Evolutionary conservation across 2,329 filamentous ascomycete species (phyloP), one percentile per base, ranked within the genome.

Genomic region (Colletotrichum sp.): DNA sequence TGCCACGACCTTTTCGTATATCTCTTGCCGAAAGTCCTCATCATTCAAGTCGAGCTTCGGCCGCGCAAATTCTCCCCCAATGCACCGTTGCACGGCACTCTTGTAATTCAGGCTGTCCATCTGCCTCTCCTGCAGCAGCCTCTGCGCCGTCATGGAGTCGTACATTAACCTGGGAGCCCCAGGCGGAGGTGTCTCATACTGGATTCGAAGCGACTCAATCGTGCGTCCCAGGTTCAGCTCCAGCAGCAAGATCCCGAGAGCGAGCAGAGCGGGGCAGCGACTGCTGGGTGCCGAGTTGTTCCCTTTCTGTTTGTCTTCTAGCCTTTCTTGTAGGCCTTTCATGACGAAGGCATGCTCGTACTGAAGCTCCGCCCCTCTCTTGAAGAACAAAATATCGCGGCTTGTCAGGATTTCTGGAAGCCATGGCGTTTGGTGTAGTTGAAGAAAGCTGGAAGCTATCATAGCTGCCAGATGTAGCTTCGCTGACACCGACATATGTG

Each of bases 401-500:
- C 59, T 74, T 10, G 66, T 59, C 2, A 74, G 13, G 0, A 78
- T 63, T 7, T 64, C 44, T 3, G 79, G 73, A 5, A 81, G 76
- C 80, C 81, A 82, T 4, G 71, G 69, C 1, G 79, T 81, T 8
- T 78, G 72, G 36, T 80, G 66, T 15, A 82, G 75, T 21, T 81
- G 78, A 6, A 81, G 67, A 15, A 82, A 69, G 72, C 79, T 79
- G 1, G 79, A 79, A 8, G 80, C 77, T 2, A 80, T 68, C 4
- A 70, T 71, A 8, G 69, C 68, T 1, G 79, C 76, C 18, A 83
- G 78, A 3, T 76, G 71, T 2, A 81, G 49, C 24, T 72, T 78
- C 57, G 77, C 76, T 0, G 57, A n/a, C 18, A 62, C n/a, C 2
- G 55, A 1, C 57, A 70, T 59, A 10, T 21, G 52, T 5, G 66